Base-by-base conservation (phyloP, 345 rosid species). In the Linum usitatissimum region DNA sequence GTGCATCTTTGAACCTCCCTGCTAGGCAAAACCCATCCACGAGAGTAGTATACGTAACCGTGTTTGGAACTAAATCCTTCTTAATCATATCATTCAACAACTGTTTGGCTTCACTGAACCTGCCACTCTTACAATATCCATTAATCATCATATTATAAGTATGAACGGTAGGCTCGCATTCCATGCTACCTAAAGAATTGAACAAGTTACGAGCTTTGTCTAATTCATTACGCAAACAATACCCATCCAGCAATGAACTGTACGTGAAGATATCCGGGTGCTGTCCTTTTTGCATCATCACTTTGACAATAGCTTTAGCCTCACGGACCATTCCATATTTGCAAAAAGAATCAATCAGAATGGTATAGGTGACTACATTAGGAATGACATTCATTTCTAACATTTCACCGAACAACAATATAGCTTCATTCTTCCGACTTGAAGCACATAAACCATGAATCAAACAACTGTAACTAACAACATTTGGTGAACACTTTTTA, bases 381-480 rank as follows among this genome's bases (percentile, higher is more conserved):
- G 28, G 28, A 3, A 19, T 18, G 14, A 55, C 18, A 28, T 28
- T 10, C 5, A 1, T 12, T 3, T 9, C 23, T 14, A 19, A 18
- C 59, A 55, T 55, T 3, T 55, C 20, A 9, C 18, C 12, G 0
- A 18, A 10, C 12, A 55, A 18, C 59, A 20, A 3, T 19, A 2
- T 3, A 55, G 59, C 59, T 55, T 28, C 59, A 6, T 3, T 55
- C 59, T 28, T 18, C 23, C 18, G 23, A 6, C 59, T 28, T 4
- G 21, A 18, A 19, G 6, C 28, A 19, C 59, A 55, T 9, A 55
- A 55, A 28, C 59, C 23, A 18, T 28, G 49, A 66, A 78, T 69
- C 61, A 75, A 61, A 3, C 74, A 68, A 58, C 57, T 64, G 42
- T 66, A 78, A 60, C 65, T 57, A 72, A 72, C 55, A 60, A 66